A percentile compares a stretch with the other conserved stretches of the same genome.
phyloP scores from a whole-genome alignment of 441 rosid species.

The Bruguiera hainesii region DNA sequence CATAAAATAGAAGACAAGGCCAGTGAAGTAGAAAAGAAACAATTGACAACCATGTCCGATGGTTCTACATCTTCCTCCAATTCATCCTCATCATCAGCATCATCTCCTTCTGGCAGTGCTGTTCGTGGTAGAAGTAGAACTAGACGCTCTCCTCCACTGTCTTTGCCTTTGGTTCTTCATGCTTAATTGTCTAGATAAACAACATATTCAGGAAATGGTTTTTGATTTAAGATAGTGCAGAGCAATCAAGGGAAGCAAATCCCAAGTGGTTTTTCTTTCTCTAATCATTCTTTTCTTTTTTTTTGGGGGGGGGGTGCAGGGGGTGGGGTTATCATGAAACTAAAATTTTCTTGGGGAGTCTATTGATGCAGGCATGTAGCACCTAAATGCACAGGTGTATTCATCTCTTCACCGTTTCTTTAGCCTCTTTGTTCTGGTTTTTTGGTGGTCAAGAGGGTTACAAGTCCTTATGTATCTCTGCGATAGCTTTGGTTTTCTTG shows the following conservation, averaged over 20 bases:
- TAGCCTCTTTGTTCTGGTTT: neutral
- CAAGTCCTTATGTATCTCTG: slow-evolving; percentile 15
- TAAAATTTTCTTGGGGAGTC: slow-evolving; percentile 21
- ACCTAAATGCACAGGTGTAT: slow-evolving; percentile 27
- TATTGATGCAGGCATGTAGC: slow-evolving; percentile 23
- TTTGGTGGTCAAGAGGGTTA: too few species aligned
- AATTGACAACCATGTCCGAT: slow-evolving; percentile 44
- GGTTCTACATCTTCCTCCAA: slow-evolving; percentile 40
- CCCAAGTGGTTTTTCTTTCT: slow-evolving; percentile 4
- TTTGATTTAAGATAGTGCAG: slow-evolving; percentile 19
- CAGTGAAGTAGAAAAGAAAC: slow-evolving; percentile 56
- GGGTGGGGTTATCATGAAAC: slow-evolving; percentile 20
- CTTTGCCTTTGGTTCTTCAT: slow-evolving; percentile 47
- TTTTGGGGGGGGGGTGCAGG: too few species aligned
- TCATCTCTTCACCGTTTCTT: neutral
- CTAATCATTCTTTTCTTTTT: slow-evolving; percentile 13
- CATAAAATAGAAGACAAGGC: slow-evolving; percentile 60
- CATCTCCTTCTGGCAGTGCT: slow-evolving; percentile 47
- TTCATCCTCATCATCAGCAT: slow-evolving; percentile 55
- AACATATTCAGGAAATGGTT: slow-evolving; percentile 1
- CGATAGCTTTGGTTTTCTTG: slow-evolving; percentile 16
- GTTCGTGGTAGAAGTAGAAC: slow-evolving; percentile 78
- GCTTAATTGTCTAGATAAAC: slow-evolving; percentile 35
- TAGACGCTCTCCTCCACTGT: slow-evolving; percentile 55
- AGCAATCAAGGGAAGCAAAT: slow-evolving; percentile 20